phyloP scores from a whole-genome alignment of 1,284 basidiomycete species.

The Retiboletus flavoniger region DNA sequence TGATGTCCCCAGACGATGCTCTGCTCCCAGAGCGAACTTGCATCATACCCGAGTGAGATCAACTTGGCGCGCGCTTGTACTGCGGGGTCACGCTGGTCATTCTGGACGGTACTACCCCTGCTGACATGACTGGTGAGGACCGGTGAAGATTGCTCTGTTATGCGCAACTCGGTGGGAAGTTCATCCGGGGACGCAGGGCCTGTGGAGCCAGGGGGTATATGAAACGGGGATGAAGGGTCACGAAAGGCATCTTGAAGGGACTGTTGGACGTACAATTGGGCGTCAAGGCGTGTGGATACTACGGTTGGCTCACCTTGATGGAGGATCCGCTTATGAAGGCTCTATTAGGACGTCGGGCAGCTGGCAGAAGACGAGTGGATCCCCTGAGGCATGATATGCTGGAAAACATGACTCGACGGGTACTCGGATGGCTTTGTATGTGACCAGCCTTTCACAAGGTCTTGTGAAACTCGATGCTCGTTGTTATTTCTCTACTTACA shows the following conservation, averaged over 20 bases:
- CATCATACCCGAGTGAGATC: slow-evolving; percentile 53
- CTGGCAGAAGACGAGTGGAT: slow-evolving; percentile 4
- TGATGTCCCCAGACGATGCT: slow-evolving; percentile 72
- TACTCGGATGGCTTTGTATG: not conserved
- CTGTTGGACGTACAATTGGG: slow-evolving; percentile 26
- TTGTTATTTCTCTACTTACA: too few relatives aligned
- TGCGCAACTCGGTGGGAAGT: slow-evolving; percentile 9
- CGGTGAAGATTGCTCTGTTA: not conserved
- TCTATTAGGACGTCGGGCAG: not conserved
- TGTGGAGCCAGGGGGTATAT: slow-evolving; percentile 56
- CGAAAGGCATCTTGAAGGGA: slow-evolving; percentile 58
- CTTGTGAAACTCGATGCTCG: too few relatives aligned
- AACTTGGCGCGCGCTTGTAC: slow-evolving; percentile 47
- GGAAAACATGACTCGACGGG: slow-evolving; percentile 12
- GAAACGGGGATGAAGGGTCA: slow-evolving; percentile 64
- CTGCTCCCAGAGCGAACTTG: slow-evolving; percentile 68
- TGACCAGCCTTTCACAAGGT: too few relatives aligned
- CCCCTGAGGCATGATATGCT: not conserved
- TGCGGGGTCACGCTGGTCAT: slow-evolving; percentile 14
- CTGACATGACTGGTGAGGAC: not conserved
- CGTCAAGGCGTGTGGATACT: not conserved
- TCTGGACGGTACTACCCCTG: not conserved
- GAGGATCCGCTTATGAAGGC: slow-evolving; percentile 27
- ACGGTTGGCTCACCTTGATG: slow-evolving; percentile 23
- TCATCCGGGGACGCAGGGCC: slow-evolving; percentile 61